Evolutionary conservation across 352 stramenopile genomes (phyloP).

Genomic region (Phytophthora capsici): DNA sequence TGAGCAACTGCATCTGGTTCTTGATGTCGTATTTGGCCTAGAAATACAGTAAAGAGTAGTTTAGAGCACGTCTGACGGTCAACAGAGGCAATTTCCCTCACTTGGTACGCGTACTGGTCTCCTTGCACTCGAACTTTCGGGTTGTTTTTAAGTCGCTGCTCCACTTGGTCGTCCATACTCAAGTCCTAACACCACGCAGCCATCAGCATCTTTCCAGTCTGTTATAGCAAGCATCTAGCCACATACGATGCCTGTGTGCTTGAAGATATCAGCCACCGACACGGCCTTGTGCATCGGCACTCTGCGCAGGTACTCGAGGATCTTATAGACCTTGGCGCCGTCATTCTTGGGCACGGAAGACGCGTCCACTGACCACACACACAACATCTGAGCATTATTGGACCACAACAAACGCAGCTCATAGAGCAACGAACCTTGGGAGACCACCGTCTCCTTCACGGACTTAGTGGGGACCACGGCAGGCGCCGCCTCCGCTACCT

Average conservation of each 20-base stretch:
- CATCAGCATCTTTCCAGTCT: too few species aligned
- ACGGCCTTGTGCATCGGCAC: conserved; percentile 83
- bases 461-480: conserved; percentile 62
- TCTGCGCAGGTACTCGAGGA: conserved; percentile 86
- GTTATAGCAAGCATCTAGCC: neutral
- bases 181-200: conserved; percentile 50
- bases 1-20: conserved; percentile 76
- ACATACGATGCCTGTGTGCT: conserved; percentile 86
- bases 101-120: conserved; percentile 85
- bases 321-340: conserved; percentile 88
- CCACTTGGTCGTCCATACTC: conserved; percentile 83
- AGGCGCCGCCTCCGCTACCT: conserved; percentile 70
- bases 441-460: conserved; percentile 62
- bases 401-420: neutral
- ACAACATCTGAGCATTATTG: neutral
- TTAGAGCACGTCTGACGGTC: neutral
- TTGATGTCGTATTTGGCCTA: conserved; percentile 91
- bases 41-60: conserved; percentile 5
- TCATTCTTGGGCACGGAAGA: conserved; percentile 87
- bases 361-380: conserved; percentile 60
- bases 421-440: conserved; percentile 51
- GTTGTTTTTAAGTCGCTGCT: conserved; percentile 88
- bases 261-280: conserved; percentile 73
- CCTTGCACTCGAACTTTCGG: conserved; percentile 81
- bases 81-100: conserved; percentile 9